Conservation (phyloP, 164 flowering plant genomes). For the Buxus sempervirens region DNA sequence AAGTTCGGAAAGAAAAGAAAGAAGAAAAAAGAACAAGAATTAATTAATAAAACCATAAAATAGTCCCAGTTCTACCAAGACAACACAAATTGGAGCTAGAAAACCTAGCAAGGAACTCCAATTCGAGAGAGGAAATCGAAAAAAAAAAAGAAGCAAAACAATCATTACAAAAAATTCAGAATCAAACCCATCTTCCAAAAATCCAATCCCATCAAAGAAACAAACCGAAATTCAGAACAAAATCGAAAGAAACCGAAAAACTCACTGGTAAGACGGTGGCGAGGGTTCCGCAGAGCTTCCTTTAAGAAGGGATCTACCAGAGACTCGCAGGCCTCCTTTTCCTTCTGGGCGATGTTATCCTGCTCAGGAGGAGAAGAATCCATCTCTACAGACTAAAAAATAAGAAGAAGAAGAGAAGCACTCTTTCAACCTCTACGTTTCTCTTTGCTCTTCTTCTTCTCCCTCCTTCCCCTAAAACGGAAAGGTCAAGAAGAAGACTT, state of each 20-base stretch:
- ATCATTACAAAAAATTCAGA: too few relatives aligned
- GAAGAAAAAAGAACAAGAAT: background rate
- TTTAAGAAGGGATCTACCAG: conserved; percentile 76
- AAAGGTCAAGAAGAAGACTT: conserved; percentile 1
- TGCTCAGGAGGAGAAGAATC: conserved; percentile 13
- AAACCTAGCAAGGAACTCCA: too few relatives aligned
- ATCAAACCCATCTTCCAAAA: background rate
- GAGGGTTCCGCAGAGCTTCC: conserved; percentile 94
- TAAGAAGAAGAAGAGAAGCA: conserved; percentile 1
- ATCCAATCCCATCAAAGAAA: background rate
- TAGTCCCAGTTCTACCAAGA: too few relatives aligned
- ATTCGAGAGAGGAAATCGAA: too few relatives aligned
- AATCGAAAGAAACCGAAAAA: background rate
- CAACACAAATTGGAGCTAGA: too few relatives aligned
- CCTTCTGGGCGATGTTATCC: conserved; percentile 12
- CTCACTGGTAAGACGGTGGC: conserved; percentile 89
- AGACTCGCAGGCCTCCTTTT: conserved; percentile 4
- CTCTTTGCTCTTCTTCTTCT: background rate
- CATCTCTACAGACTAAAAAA: conserved; percentile 7
- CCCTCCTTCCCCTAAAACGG: background rate
- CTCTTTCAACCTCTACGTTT: background rate
- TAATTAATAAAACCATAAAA: too few relatives aligned
- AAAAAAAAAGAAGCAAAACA: too few relatives aligned
- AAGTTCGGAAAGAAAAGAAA: background rate
- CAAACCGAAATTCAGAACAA: background rate